These are phyloP conservation scores for Gamsiella multidivaricata DNA, from an alignment of 192 early-diverging fungal genomes.

Conservation along the genomic window DNA sequence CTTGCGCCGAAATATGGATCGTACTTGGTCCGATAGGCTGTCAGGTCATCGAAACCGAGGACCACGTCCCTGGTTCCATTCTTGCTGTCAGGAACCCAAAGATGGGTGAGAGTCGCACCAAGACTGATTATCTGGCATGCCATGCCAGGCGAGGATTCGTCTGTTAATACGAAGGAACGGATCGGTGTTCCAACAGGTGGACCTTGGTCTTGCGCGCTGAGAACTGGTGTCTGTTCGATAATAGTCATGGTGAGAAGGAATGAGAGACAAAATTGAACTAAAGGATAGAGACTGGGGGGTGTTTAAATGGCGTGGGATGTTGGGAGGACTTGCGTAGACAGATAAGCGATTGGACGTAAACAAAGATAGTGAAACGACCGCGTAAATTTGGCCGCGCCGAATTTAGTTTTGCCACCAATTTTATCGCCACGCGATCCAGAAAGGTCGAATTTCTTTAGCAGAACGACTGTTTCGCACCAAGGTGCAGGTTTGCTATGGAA, in stretches of 20 bases:
- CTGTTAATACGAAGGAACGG: slow-evolving; percentile 41
- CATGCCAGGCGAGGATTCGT: slow-evolving; percentile 38
- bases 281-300: not conserved
- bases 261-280: not conserved
- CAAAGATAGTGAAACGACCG: too few relatives aligned
- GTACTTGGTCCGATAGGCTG: slow-evolving; percentile 55
- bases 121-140: slow-evolving; percentile 64
- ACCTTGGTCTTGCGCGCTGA: slow-evolving; percentile 32
- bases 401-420: too few relatives aligned
- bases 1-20: slow-evolving; percentile 85
- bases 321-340: too few relatives aligned
- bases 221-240: slow-evolving; percentile 17
- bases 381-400: too few relatives aligned
- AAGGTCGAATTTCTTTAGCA: too few relatives aligned
- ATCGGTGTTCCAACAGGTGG: slow-evolving; percentile 28
- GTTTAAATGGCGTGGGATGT: too few relatives aligned
- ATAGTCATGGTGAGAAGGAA: slow-evolving; percentile 13
- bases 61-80: slow-evolving; percentile 68
- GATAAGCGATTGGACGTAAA: too few relatives aligned
- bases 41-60: slow-evolving; percentile 76
- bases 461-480: too few relatives aligned
- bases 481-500: too few relatives aligned
- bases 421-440: too few relatives aligned
- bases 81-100: slow-evolving; percentile 66
- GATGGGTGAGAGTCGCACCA: slow-evolving; percentile 77